Percentiles rank a stretch among this genome's conserved stretches.
These are phyloP conservation scores for Acacia acuminata DNA, from an alignment of 306 rosid species.

Conservation along the genomic window DNA sequence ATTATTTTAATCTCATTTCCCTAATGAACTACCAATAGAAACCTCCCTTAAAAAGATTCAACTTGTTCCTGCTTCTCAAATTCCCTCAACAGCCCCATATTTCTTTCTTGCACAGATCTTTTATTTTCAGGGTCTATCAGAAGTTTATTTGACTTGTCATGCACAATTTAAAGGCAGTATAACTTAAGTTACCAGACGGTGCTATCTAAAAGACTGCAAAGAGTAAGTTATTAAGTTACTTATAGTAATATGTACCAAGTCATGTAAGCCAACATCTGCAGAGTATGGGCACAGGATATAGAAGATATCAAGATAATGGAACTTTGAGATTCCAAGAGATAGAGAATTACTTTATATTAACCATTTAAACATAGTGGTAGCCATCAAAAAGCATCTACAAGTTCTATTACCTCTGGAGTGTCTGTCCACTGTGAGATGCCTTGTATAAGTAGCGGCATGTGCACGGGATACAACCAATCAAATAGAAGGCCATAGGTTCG, in stretches of 20 bases:
- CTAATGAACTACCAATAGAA: background rate
- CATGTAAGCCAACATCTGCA: background rate
- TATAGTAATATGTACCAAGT: background rate
- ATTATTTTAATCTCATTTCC: background rate
- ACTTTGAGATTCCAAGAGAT: background rate
- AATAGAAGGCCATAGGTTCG: constrained; percentile 91
- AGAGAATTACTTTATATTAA: background rate
- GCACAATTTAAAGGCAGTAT: background rate
- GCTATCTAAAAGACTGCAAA: background rate
- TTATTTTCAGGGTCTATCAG: background rate
- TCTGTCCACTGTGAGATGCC: constrained; percentile 96
- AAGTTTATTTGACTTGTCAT: background rate
- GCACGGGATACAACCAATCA: constrained; percentile 98
- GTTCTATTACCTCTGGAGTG: constrained; percentile 83
- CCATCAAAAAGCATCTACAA: constrained; percentile 5
- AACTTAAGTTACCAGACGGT: background rate
- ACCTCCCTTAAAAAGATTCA: background rate
- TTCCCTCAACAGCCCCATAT: background rate
- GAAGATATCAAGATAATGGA: background rate
- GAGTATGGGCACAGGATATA: background rate
- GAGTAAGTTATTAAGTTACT: background rate
- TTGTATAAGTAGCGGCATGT: constrained; percentile 83
- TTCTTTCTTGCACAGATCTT: background rate
- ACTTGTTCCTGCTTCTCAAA: background rate
- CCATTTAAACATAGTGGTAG: background rate